phyloP scores from a whole-genome alignment of 2,329 filamentous ascomycete species.

The Ophiostoma tasmaniense region DNA sequence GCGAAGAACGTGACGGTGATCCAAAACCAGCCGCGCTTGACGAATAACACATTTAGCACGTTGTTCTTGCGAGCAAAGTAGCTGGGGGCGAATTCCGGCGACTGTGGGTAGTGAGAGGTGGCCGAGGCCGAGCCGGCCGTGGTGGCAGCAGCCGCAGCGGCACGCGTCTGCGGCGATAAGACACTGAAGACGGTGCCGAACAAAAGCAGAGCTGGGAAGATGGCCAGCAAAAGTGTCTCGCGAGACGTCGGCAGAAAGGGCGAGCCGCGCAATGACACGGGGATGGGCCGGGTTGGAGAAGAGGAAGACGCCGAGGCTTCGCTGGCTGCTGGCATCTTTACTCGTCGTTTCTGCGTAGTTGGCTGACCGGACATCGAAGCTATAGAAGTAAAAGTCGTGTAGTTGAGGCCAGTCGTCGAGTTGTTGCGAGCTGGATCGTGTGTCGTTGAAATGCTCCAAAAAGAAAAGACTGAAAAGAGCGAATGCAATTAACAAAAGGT shows the following conservation, averaged over 20 bases:
- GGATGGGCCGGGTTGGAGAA: not conserved
- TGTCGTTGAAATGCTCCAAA: not conserved
- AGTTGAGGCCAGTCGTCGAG: not conserved
- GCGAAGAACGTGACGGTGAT: constrained; percentile 63
- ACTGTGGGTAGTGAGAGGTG: constrained; percentile 29
- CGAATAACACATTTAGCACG: constrained; percentile 84
- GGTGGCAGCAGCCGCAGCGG: constrained; percentile 51
- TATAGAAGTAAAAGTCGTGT: not conserved
- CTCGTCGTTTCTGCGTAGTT: not conserved
- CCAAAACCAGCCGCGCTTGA: constrained; percentile 95
- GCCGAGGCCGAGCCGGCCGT: constrained; percentile 19
- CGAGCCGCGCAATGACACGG: constrained; percentile 8
- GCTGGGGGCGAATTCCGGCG: constrained; percentile 49
- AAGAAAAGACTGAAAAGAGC: not conserved
- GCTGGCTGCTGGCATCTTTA: not conserved
- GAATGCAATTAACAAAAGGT: not conserved
- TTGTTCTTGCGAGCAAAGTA: constrained; percentile 96
- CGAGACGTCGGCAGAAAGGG: constrained; percentile 57
- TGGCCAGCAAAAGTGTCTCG: constrained; percentile 53
- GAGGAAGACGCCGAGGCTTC: not conserved
- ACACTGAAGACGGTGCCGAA: constrained; percentile 75
- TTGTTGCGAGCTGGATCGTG: not conserved
- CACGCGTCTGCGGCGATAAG: constrained; percentile 63
- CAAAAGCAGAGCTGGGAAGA: constrained; percentile 71
- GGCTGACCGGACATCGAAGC: not conserved